Base-by-base conservation (phyloP, 2,329 filamentous ascomycete species). In the Aspergillus aculeatinus region DNA sequence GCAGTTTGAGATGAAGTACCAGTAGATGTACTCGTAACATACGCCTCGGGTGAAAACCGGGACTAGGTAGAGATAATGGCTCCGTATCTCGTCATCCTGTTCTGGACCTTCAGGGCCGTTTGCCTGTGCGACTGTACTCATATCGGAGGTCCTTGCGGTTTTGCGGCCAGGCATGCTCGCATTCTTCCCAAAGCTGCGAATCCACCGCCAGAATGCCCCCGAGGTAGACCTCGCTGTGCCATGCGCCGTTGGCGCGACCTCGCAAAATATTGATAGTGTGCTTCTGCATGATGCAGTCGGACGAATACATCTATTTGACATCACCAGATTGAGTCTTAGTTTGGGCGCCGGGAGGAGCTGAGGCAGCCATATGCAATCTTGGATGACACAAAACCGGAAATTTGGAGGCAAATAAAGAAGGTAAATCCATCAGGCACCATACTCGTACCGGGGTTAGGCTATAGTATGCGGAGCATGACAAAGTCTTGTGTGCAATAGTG, bases 401-500 rank as follows among this genome's bases (percentile, higher is more conserved):
- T 11, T 29, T 50, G 6, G 10, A 55, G 23, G 33, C 33, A 6
- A 35, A 35, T 16, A 9, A 44, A 7, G 29, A 27, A n/a, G n/a
- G 14, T 14, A 48, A 16, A 39, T 23, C 48, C 21, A 33, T 31
- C 29, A 55, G 53, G 35, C 39, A 35, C 42, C 55, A 64, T 53
- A 29, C 48, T 56, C 51, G 52, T 48, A 63, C 51, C 35, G 55
- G 31, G 51, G 64, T 62, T 52, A 39, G 9, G 48, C 39, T 31
- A 60, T 51, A 44, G 16, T 19, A 44, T 44, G 39, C 39, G 39
- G 39, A 19, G 39, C 39, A 55, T 48, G 55, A 65, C 62, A 55
- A 60, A 59, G 52, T 27, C 54, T 58, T 62, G 58, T 60, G 50
- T 49, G 39, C 39, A 51, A 48, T 48, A 47, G 54, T 55, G 27